These are phyloP conservation scores for Macrophomina pseudophaseolina DNA, from an alignment of 2,329 filamentous ascomycete species.

Conservation along the genomic window DNA sequence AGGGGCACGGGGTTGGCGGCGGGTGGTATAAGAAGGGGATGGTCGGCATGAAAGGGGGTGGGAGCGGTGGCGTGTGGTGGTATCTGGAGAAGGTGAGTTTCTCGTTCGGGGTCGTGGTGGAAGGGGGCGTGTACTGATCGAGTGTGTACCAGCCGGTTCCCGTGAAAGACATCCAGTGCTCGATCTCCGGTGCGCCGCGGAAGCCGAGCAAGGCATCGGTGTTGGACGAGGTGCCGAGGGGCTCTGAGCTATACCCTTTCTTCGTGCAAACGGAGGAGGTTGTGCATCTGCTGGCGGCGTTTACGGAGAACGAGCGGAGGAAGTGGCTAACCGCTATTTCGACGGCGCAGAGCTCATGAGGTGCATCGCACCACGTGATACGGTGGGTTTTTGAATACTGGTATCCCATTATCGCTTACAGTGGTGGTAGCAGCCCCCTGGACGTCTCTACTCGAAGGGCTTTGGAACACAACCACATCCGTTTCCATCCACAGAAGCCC, in stretches of 20 bases:
- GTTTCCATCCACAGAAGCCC: too few species aligned
- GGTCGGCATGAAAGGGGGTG: too few species aligned
- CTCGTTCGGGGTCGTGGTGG: not conserved
- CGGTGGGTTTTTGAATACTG: too few species aligned
- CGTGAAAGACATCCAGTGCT: slow-evolving; percentile 30
- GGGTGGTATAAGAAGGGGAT: slow-evolving; percentile 13
- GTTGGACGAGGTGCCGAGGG: slow-evolving; percentile 37
- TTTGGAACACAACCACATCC: too few species aligned
- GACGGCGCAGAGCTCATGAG: not conserved
- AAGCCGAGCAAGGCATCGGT: slow-evolving; percentile 36
- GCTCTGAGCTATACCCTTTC: slow-evolving; percentile 35
- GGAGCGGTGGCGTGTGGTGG: not conserved
- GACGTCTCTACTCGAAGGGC: too few species aligned
- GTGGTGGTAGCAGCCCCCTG: too few species aligned
- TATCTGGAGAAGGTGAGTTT: slow-evolving; percentile 31
- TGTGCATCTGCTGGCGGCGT: slow-evolving; percentile 5
- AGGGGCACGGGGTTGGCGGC: not conserved
- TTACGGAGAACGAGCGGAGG: slow-evolving; percentile 1
- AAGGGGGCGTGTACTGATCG: not conserved
- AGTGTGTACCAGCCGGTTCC: slow-evolving; percentile 30
- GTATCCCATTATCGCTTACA: too few species aligned
- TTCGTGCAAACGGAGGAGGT: slow-evolving; percentile 9
- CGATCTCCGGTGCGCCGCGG: slow-evolving; percentile 31
- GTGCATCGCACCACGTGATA: too few species aligned
- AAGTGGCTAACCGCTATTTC: not conserved